These are phyloP conservation scores for Evernia prunastri DNA, from an alignment of 495 filamentous ascomycete species.

Conservation along the genomic window DNA sequence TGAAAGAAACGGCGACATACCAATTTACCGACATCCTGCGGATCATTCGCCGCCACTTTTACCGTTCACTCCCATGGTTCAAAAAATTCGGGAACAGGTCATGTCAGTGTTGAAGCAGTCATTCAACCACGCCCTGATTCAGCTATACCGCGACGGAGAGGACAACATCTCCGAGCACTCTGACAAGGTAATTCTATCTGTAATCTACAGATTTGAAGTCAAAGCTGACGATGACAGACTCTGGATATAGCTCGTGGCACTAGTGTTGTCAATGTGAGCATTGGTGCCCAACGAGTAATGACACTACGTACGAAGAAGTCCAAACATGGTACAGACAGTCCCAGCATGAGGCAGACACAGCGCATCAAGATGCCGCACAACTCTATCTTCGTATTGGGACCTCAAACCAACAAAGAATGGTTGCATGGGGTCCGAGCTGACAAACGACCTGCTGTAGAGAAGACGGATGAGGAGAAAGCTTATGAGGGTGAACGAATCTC, in stretches of 20 bases:
- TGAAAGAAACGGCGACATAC: constrained; percentile 65
- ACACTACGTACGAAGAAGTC: constrained; percentile 74
- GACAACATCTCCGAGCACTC: constrained; percentile 96
- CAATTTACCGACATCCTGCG: constrained; percentile 88
- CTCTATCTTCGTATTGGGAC: constrained; percentile 76
- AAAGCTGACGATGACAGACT: constrained; percentile 38
- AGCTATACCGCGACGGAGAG: constrained; percentile 83
- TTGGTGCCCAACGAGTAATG: constrained; percentile 91
- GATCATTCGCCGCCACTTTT: constrained; percentile 80
- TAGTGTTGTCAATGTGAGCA: constrained; percentile 83
- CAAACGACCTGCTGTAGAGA: constrained; percentile 60
- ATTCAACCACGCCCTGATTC: constrained; percentile 88
- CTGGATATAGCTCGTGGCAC: constrained; percentile 78
- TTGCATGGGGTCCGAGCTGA: constrained; percentile 85
- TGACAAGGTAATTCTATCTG: constrained; percentile 53
- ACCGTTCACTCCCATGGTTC: constrained; percentile 66
- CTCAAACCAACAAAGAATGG: constrained; percentile 77
- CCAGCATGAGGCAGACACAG: constrained; percentile 44
- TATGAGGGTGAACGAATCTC: constrained; percentile 75
- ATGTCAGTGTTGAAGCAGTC: constrained; percentile 69
- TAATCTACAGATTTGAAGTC: neutral
- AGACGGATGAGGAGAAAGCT: constrained; percentile 62
- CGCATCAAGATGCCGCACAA: constrained; percentile 79
- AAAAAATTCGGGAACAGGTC: constrained; percentile 56
- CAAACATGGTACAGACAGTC: constrained; percentile 23